A percentile compares a stretch with the other conserved stretches of the same genome.
Evolutionary conservation across 371 early-diverging fungal species (phyloP).

Genomic region (Rhizopus microsporus): DNA sequence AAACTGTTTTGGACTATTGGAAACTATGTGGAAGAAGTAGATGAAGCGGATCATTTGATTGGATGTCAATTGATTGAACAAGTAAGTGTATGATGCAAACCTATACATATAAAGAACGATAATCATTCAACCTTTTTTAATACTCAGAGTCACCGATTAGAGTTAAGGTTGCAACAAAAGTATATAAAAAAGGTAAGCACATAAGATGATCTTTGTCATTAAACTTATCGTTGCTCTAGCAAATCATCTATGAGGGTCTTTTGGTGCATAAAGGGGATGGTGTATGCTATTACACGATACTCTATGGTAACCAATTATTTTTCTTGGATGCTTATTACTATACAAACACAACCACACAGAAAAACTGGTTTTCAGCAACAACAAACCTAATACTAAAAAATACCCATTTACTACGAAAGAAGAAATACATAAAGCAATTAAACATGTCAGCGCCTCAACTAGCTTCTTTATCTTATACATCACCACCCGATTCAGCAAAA

Average conservation of each 20-base stretch:
- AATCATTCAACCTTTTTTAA: not conserved
- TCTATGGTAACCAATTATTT: constrained; percentile 20
- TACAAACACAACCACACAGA: not conserved
- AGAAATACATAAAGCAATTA: not conserved
- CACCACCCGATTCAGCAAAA: constrained; percentile 8
- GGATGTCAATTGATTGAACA: constrained; percentile 22
- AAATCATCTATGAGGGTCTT: constrained; percentile 7
- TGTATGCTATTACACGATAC: constrained; percentile 8
- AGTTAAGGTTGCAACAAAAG: constrained; percentile 1
- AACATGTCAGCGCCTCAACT: not conserved
- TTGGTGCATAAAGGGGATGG: constrained; percentile 5
- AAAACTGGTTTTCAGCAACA: constrained; percentile 22
- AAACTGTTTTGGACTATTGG: constrained; percentile 15
- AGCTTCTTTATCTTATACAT: not conserved
- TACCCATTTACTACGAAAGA: not conserved
- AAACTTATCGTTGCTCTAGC: not conserved
- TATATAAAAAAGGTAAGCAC: not conserved
- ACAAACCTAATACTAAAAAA: constrained; percentile 9
- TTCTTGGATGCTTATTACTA: constrained; percentile 14
- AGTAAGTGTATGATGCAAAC: constrained; percentile 1
- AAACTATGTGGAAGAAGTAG: constrained; percentile 10
- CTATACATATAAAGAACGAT: not conserved
- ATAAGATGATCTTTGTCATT: constrained; percentile 1
- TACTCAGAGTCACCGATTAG: constrained; percentile 8
- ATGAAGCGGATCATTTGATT: constrained; percentile 6